phyloP scores from a whole-genome alignment of 192 early-diverging fungal genomes.

The Phlyctochytrium planicorne region DNA sequence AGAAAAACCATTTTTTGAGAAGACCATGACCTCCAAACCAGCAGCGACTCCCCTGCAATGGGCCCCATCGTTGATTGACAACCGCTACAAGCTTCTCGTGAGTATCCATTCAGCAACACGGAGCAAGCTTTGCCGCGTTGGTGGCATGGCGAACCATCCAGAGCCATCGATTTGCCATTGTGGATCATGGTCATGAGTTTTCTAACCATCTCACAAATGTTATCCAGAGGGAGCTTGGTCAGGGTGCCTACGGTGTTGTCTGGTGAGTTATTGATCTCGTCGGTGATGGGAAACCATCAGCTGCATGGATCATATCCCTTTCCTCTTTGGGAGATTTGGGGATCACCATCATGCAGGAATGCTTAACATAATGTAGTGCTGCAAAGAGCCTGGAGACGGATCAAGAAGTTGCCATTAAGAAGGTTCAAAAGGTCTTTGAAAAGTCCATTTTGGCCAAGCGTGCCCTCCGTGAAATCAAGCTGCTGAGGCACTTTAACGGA shows the following conservation, averaged over 20 bases:
- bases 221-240: conserved; percentile 60
- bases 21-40: not conserved
- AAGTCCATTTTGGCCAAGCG: conserved; percentile 70
- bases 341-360: not conserved
- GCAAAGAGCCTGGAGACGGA: conserved; percentile 42
- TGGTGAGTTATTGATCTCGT: conserved; percentile 59
- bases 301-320: not conserved
- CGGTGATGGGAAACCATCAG: not conserved
- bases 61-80: not conserved
- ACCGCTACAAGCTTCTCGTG: conserved; percentile 7
- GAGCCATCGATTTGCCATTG: not conserved
- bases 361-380: conserved; percentile 15
- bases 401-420: conserved; percentile 66
- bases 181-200: not conserved
- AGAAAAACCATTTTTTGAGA: too few species aligned
- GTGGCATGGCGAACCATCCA: not conserved
- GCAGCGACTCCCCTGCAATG: conserved; percentile 1
- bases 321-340: too few species aligned
- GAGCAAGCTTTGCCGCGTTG: too few species aligned
- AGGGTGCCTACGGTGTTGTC: conserved; percentile 90
- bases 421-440: conserved; percentile 64
- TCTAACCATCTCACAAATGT: too few species aligned
- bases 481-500: conserved; percentile 69
- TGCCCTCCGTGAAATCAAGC: conserved; percentile 70
- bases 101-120: not conserved